Base-by-base conservation (phyloP, 129 eudicot genomes). In the Daucus carota region DNA sequence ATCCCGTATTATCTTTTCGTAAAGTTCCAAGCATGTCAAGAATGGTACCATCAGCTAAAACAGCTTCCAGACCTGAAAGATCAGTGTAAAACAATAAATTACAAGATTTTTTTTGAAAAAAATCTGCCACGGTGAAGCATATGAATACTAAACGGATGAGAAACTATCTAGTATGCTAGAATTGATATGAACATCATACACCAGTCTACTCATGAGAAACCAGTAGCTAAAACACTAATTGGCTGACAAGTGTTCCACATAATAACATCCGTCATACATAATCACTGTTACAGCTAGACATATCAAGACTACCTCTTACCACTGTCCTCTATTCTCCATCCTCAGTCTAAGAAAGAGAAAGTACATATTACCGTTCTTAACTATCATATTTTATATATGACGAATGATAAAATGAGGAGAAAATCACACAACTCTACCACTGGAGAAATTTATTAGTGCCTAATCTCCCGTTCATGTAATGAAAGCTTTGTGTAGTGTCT, bases 1-100 rank as follows among this genome's bases (percentile, higher is more conserved):
- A 94, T 81, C 99, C 99, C 38, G 99, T 94, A 80, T 94, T 94
- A 77, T 94, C 99, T 87, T 94, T 94, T 43, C 97, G 89, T 78
- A 94, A 76, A 81, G 97, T 91, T 70, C 99, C 94, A 68, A 94
- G 97, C 97, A 94, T 91, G 75, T 94, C 96, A 69, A 94, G 90
- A 81, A 94, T 87, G n/a, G 86, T 82, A 79, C 99, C 99, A 87
- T 91, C 81, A 14, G 99, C 99, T 80, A 94, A 86, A 75, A 91
- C 99, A 83, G 77, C 97, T 85, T 94, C 99, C 82, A 94, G 88
- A 82, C 99, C 99, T 94, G 83, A 75, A 80, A 80, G 69, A 52
- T 46, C 40, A 32, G 46, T 59, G 62, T 28, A 41, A 28, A 68
- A 60, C 22, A 44, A 50, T 28, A 47, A 36, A 57, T 57, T 29